Conservation (phyloP, 2,329 filamentous ascomycete species). For the Fusarium sp. region DNA sequence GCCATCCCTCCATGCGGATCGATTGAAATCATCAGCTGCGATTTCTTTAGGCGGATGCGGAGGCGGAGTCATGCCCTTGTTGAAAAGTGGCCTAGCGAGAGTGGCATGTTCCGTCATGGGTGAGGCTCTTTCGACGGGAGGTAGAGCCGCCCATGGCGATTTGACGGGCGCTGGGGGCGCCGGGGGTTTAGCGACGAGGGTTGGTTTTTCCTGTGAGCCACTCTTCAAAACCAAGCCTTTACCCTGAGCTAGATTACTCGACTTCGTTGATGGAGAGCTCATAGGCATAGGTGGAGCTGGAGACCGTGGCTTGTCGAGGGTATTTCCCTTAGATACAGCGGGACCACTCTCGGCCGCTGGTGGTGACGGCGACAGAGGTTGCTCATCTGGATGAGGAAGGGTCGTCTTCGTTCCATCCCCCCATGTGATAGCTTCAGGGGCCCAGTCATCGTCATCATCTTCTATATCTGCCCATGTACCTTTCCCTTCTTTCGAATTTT, state of each 20-base stretch:
- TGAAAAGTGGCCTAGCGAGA: slow-evolving; percentile 62
- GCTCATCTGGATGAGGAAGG: slow-evolving; percentile 73
- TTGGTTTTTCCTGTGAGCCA: slow-evolving; percentile 75
- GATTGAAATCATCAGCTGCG: slow-evolving; percentile 91
- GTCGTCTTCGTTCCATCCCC: slow-evolving; percentile 88
- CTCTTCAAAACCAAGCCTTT: slow-evolving; percentile 76
- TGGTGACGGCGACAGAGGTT: slow-evolving; percentile 51
- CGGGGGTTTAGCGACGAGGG: slow-evolving; percentile 78
- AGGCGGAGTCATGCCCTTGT: slow-evolving; percentile 66
- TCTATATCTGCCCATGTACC: slow-evolving; percentile 92
- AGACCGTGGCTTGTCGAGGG: slow-evolving; percentile 60
- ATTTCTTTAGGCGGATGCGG: slow-evolving; percentile 78
- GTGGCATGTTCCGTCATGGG: slow-evolving; percentile 71
- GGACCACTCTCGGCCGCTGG: slow-evolving; percentile 48
- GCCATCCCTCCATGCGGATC: slow-evolving; percentile 83
- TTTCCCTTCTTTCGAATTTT: slow-evolving; percentile 80
- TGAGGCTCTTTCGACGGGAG: slow-evolving; percentile 84
- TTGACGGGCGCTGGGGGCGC: slow-evolving; percentile 78
- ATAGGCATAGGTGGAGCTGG: slow-evolving; percentile 55
- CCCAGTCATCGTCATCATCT: slow-evolving; percentile 90
- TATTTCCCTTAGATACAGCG: slow-evolving; percentile 39
- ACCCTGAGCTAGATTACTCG: slow-evolving; percentile 63
- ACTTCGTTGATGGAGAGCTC: slow-evolving; percentile 59
- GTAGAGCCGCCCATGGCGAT: slow-evolving; percentile 91
- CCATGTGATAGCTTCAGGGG: slow-evolving; percentile 87